A percentile compares a stretch with the other conserved stretches of the same genome.
phyloP scores from a whole-genome alignment of 2,329 filamentous ascomycete species.

The Cladosporium sp. region DNA sequence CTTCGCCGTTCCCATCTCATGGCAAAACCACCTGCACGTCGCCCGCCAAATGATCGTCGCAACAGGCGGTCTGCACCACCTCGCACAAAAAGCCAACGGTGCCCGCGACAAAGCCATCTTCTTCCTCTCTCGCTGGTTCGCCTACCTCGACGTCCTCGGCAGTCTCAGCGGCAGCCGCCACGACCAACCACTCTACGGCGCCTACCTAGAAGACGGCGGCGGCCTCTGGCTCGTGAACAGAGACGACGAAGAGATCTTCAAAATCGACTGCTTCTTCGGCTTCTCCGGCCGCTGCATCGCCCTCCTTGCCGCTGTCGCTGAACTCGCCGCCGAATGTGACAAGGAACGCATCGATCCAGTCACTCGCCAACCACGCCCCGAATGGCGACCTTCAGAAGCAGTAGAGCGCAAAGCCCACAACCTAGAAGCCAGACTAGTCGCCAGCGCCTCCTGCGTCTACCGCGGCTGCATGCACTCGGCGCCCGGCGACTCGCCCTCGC shows the following conservation, averaged over 20 bases:
- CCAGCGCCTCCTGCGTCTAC: slow-evolving; percentile 43
- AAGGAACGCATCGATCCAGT: slow-evolving; percentile 56
- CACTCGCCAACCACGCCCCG: slow-evolving; percentile 43
- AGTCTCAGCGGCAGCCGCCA: slow-evolving; percentile 58
- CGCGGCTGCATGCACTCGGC: slow-evolving; percentile 42
- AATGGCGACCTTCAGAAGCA: slow-evolving; percentile 57
- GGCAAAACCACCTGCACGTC: slow-evolving; percentile 73
- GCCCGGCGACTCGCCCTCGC: slow-evolving; percentile 30
- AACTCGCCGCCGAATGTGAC: slow-evolving; percentile 66
- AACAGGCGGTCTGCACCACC: slow-evolving; percentile 54
- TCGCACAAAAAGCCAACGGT: slow-evolving; percentile 36
- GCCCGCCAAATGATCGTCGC: slow-evolving; percentile 71
- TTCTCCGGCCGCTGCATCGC: slow-evolving; percentile 70
- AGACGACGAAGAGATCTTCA: slow-evolving; percentile 40
- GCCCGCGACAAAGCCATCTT: slow-evolving; percentile 56
- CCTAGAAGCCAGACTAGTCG: slow-evolving; percentile 59
- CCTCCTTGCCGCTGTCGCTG: slow-evolving; percentile 67
- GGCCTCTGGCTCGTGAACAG: slow-evolving; percentile 33
- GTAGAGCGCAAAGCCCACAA: slow-evolving; percentile 54
- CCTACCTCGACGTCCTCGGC: slow-evolving; percentile 76
- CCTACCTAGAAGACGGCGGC: slow-evolving; percentile 36
- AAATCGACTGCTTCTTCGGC: slow-evolving; percentile 77
- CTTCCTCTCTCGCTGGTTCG: slow-evolving; percentile 78
- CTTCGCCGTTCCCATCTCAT: slow-evolving; percentile 74
- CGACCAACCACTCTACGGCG: slow-evolving; percentile 38